Evolutionary conservation across 805 yeast species (phyloP).

Genomic region (Candida easanensis): DNA sequence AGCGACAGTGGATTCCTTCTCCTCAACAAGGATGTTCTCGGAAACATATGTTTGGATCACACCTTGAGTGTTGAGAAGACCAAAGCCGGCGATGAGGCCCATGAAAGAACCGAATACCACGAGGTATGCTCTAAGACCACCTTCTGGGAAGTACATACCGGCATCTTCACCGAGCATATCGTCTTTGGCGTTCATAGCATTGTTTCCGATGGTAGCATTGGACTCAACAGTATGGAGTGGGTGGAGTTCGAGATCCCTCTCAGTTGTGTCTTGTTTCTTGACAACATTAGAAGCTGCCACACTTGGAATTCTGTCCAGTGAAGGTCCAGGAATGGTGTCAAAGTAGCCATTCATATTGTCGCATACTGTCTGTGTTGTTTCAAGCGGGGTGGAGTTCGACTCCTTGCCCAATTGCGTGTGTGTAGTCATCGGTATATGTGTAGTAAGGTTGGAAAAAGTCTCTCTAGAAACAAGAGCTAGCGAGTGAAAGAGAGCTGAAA

Average conservation of each 20-base stretch:
- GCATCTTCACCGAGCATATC: slow-evolving; percentile 24
- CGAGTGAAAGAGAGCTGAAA: too few relatives aligned
- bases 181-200: slow-evolving; percentile 7
- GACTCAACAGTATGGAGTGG: slow-evolving; percentile 5
- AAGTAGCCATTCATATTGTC: slow-evolving; percentile 6
- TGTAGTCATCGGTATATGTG: too few relatives aligned
- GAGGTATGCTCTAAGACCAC: slow-evolving; percentile 53
- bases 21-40: slow-evolving; percentile 47
- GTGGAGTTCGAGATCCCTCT: slow-evolving; percentile 10
- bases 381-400: slow-evolving; percentile 4
- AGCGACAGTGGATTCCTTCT: slow-evolving; percentile 46
- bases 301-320: slow-evolving; percentile 4
- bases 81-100: slow-evolving; percentile 53
- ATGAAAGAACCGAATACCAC: slow-evolving; percentile 58
- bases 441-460: too few relatives aligned
- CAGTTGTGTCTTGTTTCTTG: slow-evolving; percentile 7
- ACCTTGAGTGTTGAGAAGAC: slow-evolving; percentile 57
- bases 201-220: slow-evolving; percentile 10
- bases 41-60: slow-evolving; percentile 60
- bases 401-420: background rate
- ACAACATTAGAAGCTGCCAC: background rate
- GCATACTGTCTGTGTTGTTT: slow-evolving; percentile 6
- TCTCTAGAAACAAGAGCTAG: too few relatives aligned
- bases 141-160: slow-evolving; percentile 49
- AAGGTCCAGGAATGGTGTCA: slow-evolving; percentile 1